Percentiles rank a stretch among this genome's conserved stretches.
Evolutionary conservation across 2,329 filamentous ascomycete genomes (phyloP).

Genomic region (Periconia sp.): DNA sequence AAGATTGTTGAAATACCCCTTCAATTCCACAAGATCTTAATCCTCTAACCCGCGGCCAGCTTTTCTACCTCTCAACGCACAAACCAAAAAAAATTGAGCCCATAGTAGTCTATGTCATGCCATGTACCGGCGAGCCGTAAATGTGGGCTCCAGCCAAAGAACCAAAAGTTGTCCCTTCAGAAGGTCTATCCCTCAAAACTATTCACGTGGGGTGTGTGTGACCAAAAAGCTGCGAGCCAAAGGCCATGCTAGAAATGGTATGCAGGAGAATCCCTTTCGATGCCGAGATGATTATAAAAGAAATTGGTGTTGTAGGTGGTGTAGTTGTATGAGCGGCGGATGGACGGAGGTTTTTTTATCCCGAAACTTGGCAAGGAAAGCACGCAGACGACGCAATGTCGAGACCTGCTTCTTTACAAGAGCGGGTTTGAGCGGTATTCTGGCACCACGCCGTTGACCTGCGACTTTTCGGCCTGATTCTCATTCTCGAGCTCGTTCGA

Average conservation of each 20-base stretch:
- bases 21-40: background rate
- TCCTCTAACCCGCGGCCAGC: background rate
- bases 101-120: constrained; percentile 10
- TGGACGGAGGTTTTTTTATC: too few relatives aligned
- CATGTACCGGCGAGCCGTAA: constrained; percentile 10
- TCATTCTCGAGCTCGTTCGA: constrained; percentile 55
- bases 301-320: too few relatives aligned
- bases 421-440: constrained; percentile 70
- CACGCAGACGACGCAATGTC: constrained; percentile 10
- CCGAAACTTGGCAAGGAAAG: too few relatives aligned
- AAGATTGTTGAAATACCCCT: background rate
- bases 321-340: too few relatives aligned
- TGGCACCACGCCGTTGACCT: constrained; percentile 61
- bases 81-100: background rate
- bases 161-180: background rate
- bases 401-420: constrained; percentile 51
- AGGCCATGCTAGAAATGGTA: too few relatives aligned
- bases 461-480: constrained; percentile 57
- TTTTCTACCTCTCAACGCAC: background rate
- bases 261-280: background rate
- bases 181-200: constrained; percentile 2
- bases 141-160: constrained; percentile 6
- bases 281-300: too few relatives aligned
- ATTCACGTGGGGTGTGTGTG: too few relatives aligned
- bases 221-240: too few relatives aligned